phyloP scores from a whole-genome alignment of 441 rosid genomes.

The Aquilaria agallochum region DNA sequence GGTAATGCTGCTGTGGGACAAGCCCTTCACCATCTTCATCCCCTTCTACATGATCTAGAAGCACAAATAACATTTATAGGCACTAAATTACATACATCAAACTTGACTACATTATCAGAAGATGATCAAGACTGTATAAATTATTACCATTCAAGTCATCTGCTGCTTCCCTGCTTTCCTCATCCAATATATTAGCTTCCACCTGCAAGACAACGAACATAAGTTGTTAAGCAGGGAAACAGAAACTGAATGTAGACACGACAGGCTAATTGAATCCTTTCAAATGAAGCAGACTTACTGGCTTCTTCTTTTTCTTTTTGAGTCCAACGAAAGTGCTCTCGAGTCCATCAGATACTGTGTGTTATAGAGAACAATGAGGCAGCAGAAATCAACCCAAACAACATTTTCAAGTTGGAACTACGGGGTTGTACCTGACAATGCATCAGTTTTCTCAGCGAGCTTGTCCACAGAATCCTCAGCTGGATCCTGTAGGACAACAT shows the following conservation, averaged over 20 bases:
- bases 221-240: too few species aligned
- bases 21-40: constrained; percentile 28
- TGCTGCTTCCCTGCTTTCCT: constrained; percentile 21
- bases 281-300: constrained; percentile 38
- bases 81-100: not conserved
- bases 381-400: too few species aligned
- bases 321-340: constrained; percentile 71
- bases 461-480: constrained; percentile 31
- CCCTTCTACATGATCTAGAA: constrained; percentile 17
- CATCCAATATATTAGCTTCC: constrained; percentile 15
- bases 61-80: not conserved
- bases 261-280: not conserved
- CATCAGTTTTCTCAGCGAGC: constrained; percentile 29
- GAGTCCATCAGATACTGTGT: constrained; percentile 71
- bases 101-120: not conserved
- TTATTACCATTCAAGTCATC: constrained; percentile 25
- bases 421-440: constrained; percentile 19
- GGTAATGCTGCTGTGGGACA: constrained; percentile 17
- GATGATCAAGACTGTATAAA: not conserved
- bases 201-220: constrained; percentile 14
- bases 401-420: too few species aligned
- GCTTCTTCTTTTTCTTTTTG: constrained; percentile 98
- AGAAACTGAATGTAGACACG: too few species aligned
- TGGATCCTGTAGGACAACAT: constrained; percentile 25
- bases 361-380: not conserved